phyloP scores from a whole-genome alignment of 768 basidiomycete species.

The Termitomyces sp. region DNA sequence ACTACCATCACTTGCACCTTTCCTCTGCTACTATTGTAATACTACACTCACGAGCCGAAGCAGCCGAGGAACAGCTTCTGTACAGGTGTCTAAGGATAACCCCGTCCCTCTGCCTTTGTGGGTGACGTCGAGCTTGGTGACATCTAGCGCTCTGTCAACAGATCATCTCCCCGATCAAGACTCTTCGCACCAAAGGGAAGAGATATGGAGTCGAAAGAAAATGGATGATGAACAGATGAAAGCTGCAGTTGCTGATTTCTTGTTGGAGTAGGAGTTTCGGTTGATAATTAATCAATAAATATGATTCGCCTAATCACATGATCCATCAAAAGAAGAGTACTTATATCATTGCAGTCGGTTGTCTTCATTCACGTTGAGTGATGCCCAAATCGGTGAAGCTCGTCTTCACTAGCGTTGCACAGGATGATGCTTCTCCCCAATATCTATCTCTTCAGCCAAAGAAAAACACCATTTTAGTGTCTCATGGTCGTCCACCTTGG shows the following conservation, averaged over 20 bases:
- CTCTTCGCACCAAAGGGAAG: conserved; percentile 9
- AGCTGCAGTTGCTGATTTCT: conserved; percentile 33
- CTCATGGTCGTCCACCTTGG: conserved; percentile 87
- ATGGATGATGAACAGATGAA: conserved; percentile 29
- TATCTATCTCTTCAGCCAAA: conserved; percentile 35
- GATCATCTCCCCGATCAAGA: not conserved
- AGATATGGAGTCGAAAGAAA: conserved; percentile 25
- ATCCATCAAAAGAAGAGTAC: not conserved
- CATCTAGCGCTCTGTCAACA: not conserved
- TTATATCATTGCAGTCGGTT: not conserved
- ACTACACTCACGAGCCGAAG: conserved; percentile 53
- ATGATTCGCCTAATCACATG: conserved; percentile 5
- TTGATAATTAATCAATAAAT: not conserved
- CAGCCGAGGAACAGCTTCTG: conserved; percentile 29
- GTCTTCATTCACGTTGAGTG: conserved; percentile 1
- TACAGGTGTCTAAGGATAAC: conserved; percentile 1
- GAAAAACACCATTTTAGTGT: conserved; percentile 77
- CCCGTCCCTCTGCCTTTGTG: conserved; percentile 30
- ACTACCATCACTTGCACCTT: conserved; percentile 24
- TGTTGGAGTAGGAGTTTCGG: conserved; percentile 23
- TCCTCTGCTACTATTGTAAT: conserved; percentile 55
- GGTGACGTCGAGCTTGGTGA: conserved; percentile 20
- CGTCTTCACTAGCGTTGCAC: conserved; percentile 9
- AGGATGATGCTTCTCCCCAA: conserved; percentile 5
- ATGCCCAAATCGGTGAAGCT: conserved; percentile 20